Conservation (phyloP, 1,139 yeast genomes). For the Candida smagusa region DNA sequence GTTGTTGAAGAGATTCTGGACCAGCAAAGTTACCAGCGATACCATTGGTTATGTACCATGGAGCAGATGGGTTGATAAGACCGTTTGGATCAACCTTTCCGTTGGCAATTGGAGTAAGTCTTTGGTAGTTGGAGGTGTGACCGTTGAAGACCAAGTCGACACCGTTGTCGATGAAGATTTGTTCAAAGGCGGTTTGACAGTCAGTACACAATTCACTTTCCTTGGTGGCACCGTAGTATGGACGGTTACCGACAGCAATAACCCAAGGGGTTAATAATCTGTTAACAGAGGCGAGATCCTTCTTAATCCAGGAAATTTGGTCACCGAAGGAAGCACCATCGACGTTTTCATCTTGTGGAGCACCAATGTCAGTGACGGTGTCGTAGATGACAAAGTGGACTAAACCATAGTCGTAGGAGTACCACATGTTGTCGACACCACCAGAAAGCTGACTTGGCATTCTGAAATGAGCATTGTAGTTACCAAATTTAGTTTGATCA, state of each 20-base stretch:
- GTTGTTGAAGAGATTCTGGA: constrained; percentile 1
- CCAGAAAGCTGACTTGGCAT: constrained; percentile 5
- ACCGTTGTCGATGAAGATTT: constrained; percentile 2
- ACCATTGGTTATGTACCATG: constrained; percentile 7
- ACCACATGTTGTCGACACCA: constrained; percentile 5
- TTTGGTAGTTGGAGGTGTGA: constrained; percentile 6
- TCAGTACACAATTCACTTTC: background rate
- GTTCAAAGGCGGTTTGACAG: constrained; percentile 5
- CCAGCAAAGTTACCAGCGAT: constrained; percentile 8
- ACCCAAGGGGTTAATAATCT: constrained; percentile 7
- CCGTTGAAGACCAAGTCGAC: constrained; percentile 5
- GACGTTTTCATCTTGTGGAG: constrained; percentile 4
- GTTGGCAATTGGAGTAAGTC: constrained; percentile 4
- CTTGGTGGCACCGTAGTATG: constrained; percentile 6
- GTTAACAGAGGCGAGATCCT: constrained; percentile 5
- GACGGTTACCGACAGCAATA: constrained; percentile 6
- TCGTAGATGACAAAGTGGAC: constrained; percentile 5
- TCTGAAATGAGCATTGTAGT: constrained; percentile 4
- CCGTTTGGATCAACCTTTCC: constrained; percentile 5
- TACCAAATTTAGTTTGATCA: constrained; percentile 5
- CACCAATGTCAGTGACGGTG: constrained; percentile 7
- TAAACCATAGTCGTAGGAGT: constrained; percentile 6
- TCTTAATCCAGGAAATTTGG: constrained; percentile 4
- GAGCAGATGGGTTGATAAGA: constrained; percentile 6
- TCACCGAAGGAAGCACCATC: constrained; percentile 3